Base-by-base conservation (phyloP, 2,329 filamentous ascomycete species). In the Fusarium sublunatum region DNA sequence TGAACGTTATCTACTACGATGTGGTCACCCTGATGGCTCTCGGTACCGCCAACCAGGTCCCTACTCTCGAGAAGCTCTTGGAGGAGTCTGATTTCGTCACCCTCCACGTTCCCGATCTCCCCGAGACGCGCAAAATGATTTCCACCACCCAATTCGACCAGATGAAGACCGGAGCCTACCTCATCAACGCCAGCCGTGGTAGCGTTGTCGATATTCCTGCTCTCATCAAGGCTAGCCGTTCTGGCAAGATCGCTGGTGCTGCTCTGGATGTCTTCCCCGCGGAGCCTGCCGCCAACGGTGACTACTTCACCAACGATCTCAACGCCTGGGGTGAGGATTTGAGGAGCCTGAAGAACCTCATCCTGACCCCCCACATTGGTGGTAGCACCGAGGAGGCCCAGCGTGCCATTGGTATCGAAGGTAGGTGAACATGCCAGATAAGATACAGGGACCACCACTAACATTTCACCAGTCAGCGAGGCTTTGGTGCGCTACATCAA, bases 371-470 rank as follows among this genome's bases (percentile, higher is more conserved):
- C 22, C 95, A 99, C 77, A 98, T 99, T 73, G 95, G 95, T 70
- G 95, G 95, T 53, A 97, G 92, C 78, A 99, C 95, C 1, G 95
- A 99, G 79, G 95, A 99, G 79, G 95, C 95, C 6, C 95, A 99
- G 80, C 89, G 91, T 56, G 94, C 95, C 13, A 99, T 99, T 75
- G 95, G 95, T 69, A 85, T 96, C 39, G 95, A 99, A 82, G 85
- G 85, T 85, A 77, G 53, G 74, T 65, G 39, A 36, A 41, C 34
- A 19, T 22, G 5, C 19, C 13, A 32, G 7, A 13, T n/a, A 22
- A 15, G 15, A 45, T 13, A 1, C 43, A 9, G 12, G 8, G 32
- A 12, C 50, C 26, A 12, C 13, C 12, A 8, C 61, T 67, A 53
- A 72, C 51, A 35, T 58, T 59, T 12, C 12, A 32, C 40, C 58